Evolutionary conservation across 2,329 filamentous ascomycete genomes (phyloP).

Genomic region (Claviceps purpurea): DNA sequence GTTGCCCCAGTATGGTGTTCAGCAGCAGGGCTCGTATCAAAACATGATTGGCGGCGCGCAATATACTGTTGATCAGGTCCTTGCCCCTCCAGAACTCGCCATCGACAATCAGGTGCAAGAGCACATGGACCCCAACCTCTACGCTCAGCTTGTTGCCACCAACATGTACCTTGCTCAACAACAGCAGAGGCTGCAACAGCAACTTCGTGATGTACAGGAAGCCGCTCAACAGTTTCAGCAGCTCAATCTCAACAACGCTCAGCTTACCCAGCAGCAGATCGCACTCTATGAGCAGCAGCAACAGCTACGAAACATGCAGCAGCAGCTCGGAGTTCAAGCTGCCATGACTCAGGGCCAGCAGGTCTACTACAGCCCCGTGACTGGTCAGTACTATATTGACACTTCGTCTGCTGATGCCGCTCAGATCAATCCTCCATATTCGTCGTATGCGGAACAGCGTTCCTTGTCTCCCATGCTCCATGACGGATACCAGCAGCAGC

Average conservation of each 20-base stretch:
- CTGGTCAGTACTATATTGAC: conserved; percentile 74
- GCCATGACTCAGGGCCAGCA: conserved; percentile 50
- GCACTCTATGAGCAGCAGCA: conserved; percentile 33
- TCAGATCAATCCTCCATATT: conserved; percentile 26
- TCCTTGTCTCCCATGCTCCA: conserved; percentile 22
- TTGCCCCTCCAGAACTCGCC: conserved; percentile 71
- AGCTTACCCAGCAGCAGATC: conserved; percentile 34
- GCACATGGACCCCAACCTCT: conserved; percentile 71
- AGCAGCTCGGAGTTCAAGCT: conserved; percentile 25
- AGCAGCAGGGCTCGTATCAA: conserved; percentile 20
- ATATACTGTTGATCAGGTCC: conserved; percentile 76
- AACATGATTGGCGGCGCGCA: conserved; percentile 26
- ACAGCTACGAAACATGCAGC: conserved; percentile 26
- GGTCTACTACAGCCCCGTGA: conserved; percentile 75
- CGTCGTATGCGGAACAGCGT: conserved; percentile 32
- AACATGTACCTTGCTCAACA: conserved; percentile 89
- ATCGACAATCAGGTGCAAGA: conserved; percentile 56
- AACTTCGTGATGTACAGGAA: conserved; percentile 71
- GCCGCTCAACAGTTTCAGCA: conserved; percentile 73
- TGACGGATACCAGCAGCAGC: conserved; percentile 17
- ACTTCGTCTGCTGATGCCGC: conserved; percentile 35
- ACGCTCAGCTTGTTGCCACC: conserved; percentile 79
- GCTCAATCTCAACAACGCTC: conserved; percentile 48
- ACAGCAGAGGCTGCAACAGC: conserved; percentile 89
- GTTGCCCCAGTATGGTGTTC: conserved; percentile 31